Evolutionary conservation across 345 rosid genomes (phyloP).

Genomic region (Syzygium grande): DNA sequence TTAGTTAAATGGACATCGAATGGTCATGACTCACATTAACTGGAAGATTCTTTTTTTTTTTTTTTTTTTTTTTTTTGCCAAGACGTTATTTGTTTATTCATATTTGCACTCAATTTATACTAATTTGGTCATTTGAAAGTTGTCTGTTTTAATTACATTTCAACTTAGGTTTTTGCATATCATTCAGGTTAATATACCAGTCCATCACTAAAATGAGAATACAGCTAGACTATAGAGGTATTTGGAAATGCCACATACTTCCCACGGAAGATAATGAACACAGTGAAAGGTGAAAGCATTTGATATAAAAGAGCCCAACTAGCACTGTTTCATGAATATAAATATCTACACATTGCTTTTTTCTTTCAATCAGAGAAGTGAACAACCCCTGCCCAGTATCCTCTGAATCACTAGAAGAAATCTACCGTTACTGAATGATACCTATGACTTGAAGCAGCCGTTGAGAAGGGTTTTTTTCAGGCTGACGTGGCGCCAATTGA

Average conservation of each 20-base stretch:
- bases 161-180: not conserved
- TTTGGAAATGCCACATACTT: not conserved
- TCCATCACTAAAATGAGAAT: not conserved
- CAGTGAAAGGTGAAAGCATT: not conserved
- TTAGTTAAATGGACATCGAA: not conserved
- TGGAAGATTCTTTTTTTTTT: not conserved
- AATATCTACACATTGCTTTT: not conserved
- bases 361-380: not conserved
- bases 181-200: not conserved
- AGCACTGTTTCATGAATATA: not conserved
- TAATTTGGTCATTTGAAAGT: not conserved
- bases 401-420: not conserved
- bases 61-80: not conserved
- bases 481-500: conserved; percentile 51
- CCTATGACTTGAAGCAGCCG: conserved; percentile 90
- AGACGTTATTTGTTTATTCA: not conserved
- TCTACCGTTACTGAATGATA: conserved; percentile 18
- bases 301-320: not conserved
- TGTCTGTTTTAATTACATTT: not conserved
- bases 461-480: conserved; percentile 51
- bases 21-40: not conserved
- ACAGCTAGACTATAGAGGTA: not conserved
- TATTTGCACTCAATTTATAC: not conserved
- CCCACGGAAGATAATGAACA: not conserved
- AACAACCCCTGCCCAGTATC: not conserved